These are phyloP conservation scores for Aspergillus pseudoterreus DNA, from an alignment of 2,329 filamentous ascomycete species.

Conservation along the genomic window DNA sequence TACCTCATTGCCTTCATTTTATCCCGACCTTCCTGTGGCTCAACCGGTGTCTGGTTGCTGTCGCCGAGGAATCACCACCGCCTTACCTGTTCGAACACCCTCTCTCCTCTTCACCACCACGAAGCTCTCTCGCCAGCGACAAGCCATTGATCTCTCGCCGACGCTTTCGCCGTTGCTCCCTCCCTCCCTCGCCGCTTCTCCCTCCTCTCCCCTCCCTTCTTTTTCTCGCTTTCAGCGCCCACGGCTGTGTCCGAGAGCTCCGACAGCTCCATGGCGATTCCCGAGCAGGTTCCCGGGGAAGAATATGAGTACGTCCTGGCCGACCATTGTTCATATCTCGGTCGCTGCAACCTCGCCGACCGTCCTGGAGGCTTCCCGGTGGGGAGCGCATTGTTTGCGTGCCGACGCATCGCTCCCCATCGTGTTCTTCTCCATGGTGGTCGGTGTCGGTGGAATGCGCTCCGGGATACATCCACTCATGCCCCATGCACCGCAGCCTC, in stretches of 20 bases:
- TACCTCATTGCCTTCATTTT: too few relatives aligned
- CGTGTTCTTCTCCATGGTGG: neutral
- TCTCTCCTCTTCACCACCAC: neutral
- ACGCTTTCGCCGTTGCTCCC: neutral
- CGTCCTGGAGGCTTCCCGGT: too few relatives aligned
- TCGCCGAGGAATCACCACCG: neutral
- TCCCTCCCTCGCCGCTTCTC: slow-evolving; percentile 5
- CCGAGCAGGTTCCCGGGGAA: slow-evolving; percentile 40
- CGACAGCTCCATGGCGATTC: slow-evolving; percentile 38
- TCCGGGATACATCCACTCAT: neutral
- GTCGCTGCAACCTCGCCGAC: too few relatives aligned
- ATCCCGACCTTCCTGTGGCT: too few relatives aligned
- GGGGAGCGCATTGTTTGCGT: too few relatives aligned
- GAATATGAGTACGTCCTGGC: slow-evolving; percentile 44
- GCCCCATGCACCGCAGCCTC: neutral
- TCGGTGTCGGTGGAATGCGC: neutral
- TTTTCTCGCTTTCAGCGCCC: slow-evolving; percentile 19
- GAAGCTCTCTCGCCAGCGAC: neutral
- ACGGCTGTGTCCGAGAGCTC: slow-evolving; percentile 33
- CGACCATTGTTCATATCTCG: neutral
- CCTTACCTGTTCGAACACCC: neutral
- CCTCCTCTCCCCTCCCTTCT: slow-evolving; percentile 1
- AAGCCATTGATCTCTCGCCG: neutral
- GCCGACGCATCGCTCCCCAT: too few relatives aligned
- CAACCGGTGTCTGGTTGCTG: neutral